Evolutionary conservation across 805 yeast genomes (phyloP).

Genomic region (Wickerhamiella australiensis): DNA sequence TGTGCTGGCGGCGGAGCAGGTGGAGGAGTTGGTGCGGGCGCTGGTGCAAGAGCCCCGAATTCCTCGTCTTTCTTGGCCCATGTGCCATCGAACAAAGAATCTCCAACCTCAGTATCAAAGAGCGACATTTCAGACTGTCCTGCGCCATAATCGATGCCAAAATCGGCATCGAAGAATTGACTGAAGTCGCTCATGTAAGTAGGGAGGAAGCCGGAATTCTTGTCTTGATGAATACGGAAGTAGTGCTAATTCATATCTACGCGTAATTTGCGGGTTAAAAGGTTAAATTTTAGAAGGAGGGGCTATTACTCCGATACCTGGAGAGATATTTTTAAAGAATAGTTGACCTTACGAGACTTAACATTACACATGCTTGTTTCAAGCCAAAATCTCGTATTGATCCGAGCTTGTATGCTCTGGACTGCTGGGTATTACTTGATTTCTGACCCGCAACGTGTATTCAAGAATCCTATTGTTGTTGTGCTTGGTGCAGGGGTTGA

Average conservation of each 20-base stretch:
- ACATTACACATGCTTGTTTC: not conserved
- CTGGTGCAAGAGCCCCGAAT: constrained; percentile 1
- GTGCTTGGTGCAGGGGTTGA: constrained; percentile 23
- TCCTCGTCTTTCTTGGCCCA: constrained; percentile 7
- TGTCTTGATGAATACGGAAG: not conserved
- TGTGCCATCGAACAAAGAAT: constrained; percentile 10
- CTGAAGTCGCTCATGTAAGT: constrained; percentile 12
- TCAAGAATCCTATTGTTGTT: constrained; percentile 22
- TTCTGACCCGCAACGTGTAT: constrained; percentile 22
- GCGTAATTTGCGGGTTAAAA: too few relatives aligned
- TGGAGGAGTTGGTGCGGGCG: not conserved
- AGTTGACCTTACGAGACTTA: not conserved
- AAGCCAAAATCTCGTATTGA: constrained; percentile 18
- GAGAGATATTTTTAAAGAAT: not conserved
- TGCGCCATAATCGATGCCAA: constrained; percentile 11
- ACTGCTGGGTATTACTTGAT: constrained; percentile 25
- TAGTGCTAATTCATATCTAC: not conserved
- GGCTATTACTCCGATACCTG: too few relatives aligned
- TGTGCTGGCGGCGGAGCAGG: not conserved
- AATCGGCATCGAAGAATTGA: constrained; percentile 14
- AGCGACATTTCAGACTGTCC: constrained; percentile 6
- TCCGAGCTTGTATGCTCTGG: constrained; percentile 22
- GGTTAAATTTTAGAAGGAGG: not conserved
- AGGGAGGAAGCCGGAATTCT: not conserved
- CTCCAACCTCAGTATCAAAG: constrained; percentile 12